phyloP scores from a whole-genome alignment of 2,329 filamentous ascomycete species.

The Diaporthe sp. region DNA sequence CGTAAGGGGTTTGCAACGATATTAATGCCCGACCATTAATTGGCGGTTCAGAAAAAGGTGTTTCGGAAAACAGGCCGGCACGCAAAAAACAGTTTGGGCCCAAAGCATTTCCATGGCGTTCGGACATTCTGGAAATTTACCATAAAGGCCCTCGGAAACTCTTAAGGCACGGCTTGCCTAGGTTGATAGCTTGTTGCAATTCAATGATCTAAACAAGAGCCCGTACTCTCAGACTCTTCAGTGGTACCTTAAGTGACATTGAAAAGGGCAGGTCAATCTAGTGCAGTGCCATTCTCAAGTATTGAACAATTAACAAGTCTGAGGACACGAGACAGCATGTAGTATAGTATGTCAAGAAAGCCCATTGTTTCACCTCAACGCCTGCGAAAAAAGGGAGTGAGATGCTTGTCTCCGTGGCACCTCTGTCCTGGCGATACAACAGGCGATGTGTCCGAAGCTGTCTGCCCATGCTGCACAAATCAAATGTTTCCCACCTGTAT shows the following conservation, averaged over 20 bases:
- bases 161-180: neutral
- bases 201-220: neutral
- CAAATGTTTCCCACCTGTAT: neutral
- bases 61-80: constrained; percentile 26
- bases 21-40: neutral
- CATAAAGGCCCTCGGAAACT: too few species aligned
- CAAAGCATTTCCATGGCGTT: constrained; percentile 31
- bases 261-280: too few species aligned
- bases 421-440: neutral
- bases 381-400: neutral
- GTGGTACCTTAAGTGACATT: neutral
- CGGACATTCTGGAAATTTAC: neutral
- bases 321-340: neutral
- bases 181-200: neutral
- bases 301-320: neutral
- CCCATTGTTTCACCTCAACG: neutral
- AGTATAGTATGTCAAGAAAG: neutral
- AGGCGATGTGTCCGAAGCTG: neutral
- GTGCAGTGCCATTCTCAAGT: neutral
- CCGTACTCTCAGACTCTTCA: neutral
- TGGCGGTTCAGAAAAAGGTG: constrained; percentile 7
- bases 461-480: neutral
- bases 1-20: constrained; percentile 11
- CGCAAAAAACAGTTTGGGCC: constrained; percentile 3
- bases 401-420: neutral